Base-by-base conservation (phyloP, 2,329 filamentous ascomycete genomes). In the Neofusicoccum ribis region DNA sequence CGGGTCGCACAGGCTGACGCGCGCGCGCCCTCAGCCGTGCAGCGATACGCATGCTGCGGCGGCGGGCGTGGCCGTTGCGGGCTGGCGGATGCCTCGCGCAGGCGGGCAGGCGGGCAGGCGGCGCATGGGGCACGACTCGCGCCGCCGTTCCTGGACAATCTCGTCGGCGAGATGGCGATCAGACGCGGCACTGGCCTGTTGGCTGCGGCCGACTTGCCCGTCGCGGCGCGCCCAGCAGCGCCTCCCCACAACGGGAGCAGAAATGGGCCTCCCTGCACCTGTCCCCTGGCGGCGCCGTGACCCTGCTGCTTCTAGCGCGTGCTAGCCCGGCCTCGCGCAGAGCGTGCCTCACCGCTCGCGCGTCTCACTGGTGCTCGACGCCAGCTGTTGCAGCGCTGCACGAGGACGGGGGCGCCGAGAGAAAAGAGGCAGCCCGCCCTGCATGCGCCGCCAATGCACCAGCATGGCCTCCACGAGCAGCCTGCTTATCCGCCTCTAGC, bases 101-200 rank as follows among this genome's bases (percentile, higher is more conserved):
- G 52, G 31, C 34, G 37, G 17, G 52, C 23, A 44, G 52, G 51
- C 12, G 31, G n/a, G 50, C 23, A 5, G 31, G 31, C 27, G 14
- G 44, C 43, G 56, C 56, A 60, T 60, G 56, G 56, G 54, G 56
- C 43, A 7, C 56, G 41, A 36, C 17, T 60, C 31, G 43, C 34
- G 17, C 17, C 56, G 56, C 56, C 20, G 56, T 60, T 60, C 56
- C 56, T 60, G 56, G 56, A 39, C 50, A 46, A 47, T 60, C 41
- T 60, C 56, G 56, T 60, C 56, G 43, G 43, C 41, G 56, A 60
- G 41, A 59, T 60, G 56, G 41, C 43, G 56, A 60, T 60, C 56
- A 60, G 41, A 60, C 56, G 36, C 27, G 9, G 54, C 54, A 46
- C 39, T 31, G 54, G 31, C 31, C 51, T 20, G 20, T 20, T 6